Evolutionary conservation across 345 rosid genomes (phyloP).

Genomic region (Murraya paniculata): DNA sequence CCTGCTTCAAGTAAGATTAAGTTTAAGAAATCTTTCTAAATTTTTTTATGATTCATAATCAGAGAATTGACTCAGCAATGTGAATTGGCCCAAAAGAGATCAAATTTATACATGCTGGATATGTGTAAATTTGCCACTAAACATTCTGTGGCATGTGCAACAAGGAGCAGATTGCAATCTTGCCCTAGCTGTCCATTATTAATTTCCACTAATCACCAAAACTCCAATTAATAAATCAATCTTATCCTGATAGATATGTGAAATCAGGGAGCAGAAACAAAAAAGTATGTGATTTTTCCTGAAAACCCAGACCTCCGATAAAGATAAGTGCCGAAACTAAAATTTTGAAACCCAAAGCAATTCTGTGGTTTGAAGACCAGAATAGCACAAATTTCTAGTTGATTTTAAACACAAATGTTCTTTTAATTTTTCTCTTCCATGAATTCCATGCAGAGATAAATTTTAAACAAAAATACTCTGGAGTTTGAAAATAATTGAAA

Average conservation of each 20-base stretch:
- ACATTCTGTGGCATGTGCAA: neutral
- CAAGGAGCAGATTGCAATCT: neutral
- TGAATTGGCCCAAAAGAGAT: conserved; percentile 4
- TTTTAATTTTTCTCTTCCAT: no score
- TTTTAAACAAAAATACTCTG: neutral
- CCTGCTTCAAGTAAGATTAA: conserved; percentile 37
- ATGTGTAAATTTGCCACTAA: neutral
- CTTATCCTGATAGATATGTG: neutral
- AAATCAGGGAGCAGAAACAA: neutral
- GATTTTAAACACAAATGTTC: neutral
- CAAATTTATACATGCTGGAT: neutral
- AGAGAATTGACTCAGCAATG: conserved; percentile 2
- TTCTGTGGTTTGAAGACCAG: neutral
- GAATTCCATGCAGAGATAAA: neutral
- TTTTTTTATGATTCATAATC: neutral
- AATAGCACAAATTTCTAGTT: neutral
- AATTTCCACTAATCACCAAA: neutral
- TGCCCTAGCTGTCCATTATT: neutral
- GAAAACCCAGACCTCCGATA: neutral
- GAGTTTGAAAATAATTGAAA: neutral
- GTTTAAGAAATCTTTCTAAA: neutral
- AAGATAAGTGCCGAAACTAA: neutral
- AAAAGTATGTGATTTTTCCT: neutral
- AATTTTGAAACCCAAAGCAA: neutral
- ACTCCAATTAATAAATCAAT: neutral